phyloP scores from a whole-genome alignment of 352 stramenopile genomes.

The Globisporangium nagaii region DNA sequence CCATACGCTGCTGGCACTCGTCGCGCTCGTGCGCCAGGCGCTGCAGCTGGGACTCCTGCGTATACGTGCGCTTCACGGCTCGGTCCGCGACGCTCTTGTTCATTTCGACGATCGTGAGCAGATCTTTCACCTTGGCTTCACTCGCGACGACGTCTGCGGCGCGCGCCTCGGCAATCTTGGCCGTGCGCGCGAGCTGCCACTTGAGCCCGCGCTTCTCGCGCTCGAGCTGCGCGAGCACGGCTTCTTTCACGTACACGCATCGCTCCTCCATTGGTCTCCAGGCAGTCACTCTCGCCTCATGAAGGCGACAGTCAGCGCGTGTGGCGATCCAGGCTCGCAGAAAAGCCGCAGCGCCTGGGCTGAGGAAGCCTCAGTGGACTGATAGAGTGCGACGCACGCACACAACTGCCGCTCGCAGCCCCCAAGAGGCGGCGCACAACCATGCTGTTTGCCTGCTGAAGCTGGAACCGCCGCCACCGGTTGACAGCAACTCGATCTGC shows the following conservation, averaged over 20 bases:
- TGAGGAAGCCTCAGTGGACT: no score
- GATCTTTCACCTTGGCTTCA: conserved; percentile 50
- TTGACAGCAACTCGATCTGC: no score
- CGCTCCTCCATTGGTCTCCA: conserved; percentile 9
- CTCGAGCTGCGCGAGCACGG: conserved; percentile 48
- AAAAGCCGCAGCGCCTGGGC: no score
- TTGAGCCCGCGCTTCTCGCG: conserved; percentile 42
- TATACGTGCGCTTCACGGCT: conserved; percentile 34
- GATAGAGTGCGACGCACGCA: no score
- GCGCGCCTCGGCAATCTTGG: conserved; percentile 30
- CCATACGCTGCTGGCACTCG: conserved; percentile 13
- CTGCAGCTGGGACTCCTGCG: conserved; percentile 24
- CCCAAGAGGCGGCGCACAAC: no score
- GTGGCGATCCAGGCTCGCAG: no score
- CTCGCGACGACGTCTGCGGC: conserved; percentile 24
- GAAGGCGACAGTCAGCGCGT: no score
- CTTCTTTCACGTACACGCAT: conserved; percentile 45
- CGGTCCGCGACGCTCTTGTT: conserved; percentile 49
- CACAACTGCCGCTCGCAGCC: no score
- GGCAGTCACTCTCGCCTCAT: no score
- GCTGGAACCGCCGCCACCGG: no score
- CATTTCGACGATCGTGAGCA: conserved; percentile 63
- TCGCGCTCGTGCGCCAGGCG: conserved; percentile 20
- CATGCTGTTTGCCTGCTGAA: no score
- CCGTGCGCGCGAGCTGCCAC: conserved; percentile 41